These are phyloP conservation scores for Themeda triandra DNA, from an alignment of 176 grass and related monocot genomes.

Conservation along the genomic window DNA sequence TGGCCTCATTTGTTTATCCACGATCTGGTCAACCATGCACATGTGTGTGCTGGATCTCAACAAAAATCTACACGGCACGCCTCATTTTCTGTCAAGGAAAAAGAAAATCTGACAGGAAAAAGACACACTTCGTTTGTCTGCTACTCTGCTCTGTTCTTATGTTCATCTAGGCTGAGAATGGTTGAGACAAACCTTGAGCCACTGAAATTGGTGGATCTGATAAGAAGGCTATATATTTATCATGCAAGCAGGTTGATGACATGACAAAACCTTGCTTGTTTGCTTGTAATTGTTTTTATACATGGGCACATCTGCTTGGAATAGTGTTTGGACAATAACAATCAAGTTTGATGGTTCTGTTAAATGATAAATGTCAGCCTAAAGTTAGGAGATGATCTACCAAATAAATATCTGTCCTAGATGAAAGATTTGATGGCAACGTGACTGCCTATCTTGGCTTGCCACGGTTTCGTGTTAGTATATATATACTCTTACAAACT, in stretches of 20 bases:
- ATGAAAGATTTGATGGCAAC: too few relatives aligned
- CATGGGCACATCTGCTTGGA: not conserved
- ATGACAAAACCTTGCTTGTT: not conserved
- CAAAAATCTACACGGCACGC: not conserved
- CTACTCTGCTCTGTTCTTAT: not conserved
- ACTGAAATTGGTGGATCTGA: not conserved
- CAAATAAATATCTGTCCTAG: not conserved
- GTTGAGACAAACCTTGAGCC: slow-evolving; percentile 12
- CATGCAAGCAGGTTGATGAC: not conserved
- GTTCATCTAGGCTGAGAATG: not conserved
- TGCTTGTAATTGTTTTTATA: not conserved
- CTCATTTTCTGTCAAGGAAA: not conserved
- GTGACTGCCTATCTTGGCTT: too few relatives aligned
- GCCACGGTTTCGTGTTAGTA: too few relatives aligned
- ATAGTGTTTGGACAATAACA: not conserved
- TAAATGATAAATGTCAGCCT: not conserved
- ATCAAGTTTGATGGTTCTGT: not conserved
- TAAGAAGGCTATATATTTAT: not conserved
- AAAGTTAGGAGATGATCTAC: not conserved
- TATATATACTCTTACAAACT: too few relatives aligned
- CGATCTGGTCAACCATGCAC: slow-evolving; percentile 28
- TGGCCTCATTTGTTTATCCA: not conserved
- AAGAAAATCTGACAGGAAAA: not conserved
- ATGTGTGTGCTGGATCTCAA: not conserved
- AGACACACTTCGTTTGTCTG: not conserved